Percentiles rank a stretch among this genome's conserved stretches.
Conservation (phyloP, 345 rosid species). For the Fremontodendron californicum region DNA sequence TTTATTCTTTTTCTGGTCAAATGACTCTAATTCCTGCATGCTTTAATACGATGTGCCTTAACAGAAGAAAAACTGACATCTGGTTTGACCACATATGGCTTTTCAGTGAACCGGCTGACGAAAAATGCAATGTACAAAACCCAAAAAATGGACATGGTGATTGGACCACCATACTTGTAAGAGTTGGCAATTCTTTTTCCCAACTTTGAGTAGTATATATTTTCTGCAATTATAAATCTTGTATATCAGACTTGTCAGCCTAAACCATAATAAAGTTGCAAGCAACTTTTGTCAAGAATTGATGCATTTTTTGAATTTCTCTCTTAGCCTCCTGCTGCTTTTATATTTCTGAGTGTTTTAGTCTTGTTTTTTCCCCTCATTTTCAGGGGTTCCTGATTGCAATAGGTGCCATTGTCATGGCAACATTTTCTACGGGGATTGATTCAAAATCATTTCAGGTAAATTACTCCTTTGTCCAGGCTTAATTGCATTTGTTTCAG, state of each 20-base stretch:
- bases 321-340: not conserved
- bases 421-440: constrained; percentile 90
- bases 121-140: constrained; percentile 45
- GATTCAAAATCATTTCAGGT: constrained; percentile 83
- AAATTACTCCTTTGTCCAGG: not conserved
- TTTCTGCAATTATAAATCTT: not conserved
- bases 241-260: not conserved
- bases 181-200: constrained; percentile 8
- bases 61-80: constrained; percentile 2
- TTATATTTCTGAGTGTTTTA: not conserved
- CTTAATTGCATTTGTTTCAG: not conserved
- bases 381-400: constrained; percentile 78
- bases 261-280: not conserved
- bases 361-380: not conserved
- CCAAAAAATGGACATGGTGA: constrained; percentile 41
- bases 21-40: not conserved
- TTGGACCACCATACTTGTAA: constrained; percentile 76
- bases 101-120: constrained; percentile 69
- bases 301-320: not conserved
- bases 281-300: not conserved
- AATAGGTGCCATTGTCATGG: constrained; percentile 73
- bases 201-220: not conserved
- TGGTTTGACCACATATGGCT: constrained; percentile 8
- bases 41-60: not conserved
- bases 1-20: not conserved